Evolutionary conservation across 1,284 basidiomycete species (phyloP).

Genomic region (Leccinum solheimii): DNA sequence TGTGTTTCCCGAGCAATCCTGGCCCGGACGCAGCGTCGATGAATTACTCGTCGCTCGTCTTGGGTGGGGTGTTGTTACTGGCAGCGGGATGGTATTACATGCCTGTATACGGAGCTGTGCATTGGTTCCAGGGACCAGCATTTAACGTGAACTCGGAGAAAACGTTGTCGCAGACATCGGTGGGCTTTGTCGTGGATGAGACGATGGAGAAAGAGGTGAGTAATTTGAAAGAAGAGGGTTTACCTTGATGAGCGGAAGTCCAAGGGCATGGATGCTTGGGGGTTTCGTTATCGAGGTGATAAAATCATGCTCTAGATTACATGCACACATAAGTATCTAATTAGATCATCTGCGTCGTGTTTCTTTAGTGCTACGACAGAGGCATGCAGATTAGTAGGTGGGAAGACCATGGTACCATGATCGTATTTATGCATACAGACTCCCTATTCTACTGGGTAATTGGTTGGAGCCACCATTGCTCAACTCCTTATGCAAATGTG

Average conservation of each 20-base stretch:
- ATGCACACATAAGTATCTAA: too few relatives aligned
- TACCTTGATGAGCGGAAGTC: not conserved
- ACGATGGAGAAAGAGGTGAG: not conserved
- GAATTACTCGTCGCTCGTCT: conserved; percentile 35
- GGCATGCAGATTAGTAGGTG: too few relatives aligned
- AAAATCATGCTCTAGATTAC: too few relatives aligned
- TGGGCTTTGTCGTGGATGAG: not conserved
- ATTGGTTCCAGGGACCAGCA: conserved; percentile 31
- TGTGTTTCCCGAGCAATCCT: conserved; percentile 29
- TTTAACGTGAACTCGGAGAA: conserved; percentile 4
- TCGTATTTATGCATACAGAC: too few relatives aligned
- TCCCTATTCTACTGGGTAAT: too few relatives aligned
- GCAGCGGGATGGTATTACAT: conserved; percentile 29
- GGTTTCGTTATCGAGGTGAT: too few relatives aligned
- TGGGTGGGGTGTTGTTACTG: conserved; percentile 28
- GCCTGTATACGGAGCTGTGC: conserved; percentile 30
- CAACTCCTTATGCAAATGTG: too few relatives aligned
- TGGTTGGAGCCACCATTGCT: too few relatives aligned
- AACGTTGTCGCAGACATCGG: not conserved
- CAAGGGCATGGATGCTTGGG: not conserved
- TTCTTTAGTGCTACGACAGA: too few relatives aligned
- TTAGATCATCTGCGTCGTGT: too few relatives aligned
- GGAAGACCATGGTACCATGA: too few relatives aligned
- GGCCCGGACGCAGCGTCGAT: conserved; percentile 16
- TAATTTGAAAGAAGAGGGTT: not conserved